phyloP scores from a whole-genome alignment of 495 filamentous ascomycete genomes.

The Penicillium crystallinum region DNA sequence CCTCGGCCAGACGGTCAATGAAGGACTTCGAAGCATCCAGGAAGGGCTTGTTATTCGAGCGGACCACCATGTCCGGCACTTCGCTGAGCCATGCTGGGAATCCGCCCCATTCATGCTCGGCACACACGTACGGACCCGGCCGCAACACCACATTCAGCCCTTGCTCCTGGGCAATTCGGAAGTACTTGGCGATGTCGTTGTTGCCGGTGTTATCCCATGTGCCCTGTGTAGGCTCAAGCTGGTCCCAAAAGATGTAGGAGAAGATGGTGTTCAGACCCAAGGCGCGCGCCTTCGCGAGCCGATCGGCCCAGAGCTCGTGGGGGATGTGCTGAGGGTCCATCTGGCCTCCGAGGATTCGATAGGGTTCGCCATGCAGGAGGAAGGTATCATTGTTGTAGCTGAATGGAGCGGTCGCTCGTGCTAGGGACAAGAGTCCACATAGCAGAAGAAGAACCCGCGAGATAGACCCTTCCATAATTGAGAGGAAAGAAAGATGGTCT shows the following conservation, averaged over 20 bases:
- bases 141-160: conserved; percentile 39
- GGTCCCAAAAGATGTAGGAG: conserved; percentile 45
- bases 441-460: neutral
- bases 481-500: neutral
- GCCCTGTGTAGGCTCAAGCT: conserved; percentile 34
- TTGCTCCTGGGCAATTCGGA: conserved; percentile 37
- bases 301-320: conserved; percentile 35
- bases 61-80: conserved; percentile 34
- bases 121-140: conserved; percentile 45
- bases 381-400: conserved; percentile 27
- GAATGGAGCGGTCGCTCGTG: conserved; percentile 9
- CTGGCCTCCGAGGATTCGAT: conserved; percentile 41
- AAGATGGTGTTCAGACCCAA: conserved; percentile 48
- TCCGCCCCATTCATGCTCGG: conserved; percentile 46
- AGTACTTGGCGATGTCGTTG: conserved; percentile 39
- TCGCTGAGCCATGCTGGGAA: conserved; percentile 41
- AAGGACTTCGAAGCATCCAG: conserved; percentile 33
- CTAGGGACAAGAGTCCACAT: conserved; percentile 1
- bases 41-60: conserved; percentile 33
- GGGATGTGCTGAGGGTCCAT: conserved; percentile 48
- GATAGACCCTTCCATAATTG: neutral
- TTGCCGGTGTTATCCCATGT: conserved; percentile 25
- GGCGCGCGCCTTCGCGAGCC: conserved; percentile 34
- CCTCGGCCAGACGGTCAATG: conserved; percentile 29
- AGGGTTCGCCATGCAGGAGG: conserved; percentile 36